Percentiles rank a stretch among this genome's conserved stretches.
phyloP scores from a whole-genome alignment of 306 rosid species.

The Vigna unguiculata region DNA sequence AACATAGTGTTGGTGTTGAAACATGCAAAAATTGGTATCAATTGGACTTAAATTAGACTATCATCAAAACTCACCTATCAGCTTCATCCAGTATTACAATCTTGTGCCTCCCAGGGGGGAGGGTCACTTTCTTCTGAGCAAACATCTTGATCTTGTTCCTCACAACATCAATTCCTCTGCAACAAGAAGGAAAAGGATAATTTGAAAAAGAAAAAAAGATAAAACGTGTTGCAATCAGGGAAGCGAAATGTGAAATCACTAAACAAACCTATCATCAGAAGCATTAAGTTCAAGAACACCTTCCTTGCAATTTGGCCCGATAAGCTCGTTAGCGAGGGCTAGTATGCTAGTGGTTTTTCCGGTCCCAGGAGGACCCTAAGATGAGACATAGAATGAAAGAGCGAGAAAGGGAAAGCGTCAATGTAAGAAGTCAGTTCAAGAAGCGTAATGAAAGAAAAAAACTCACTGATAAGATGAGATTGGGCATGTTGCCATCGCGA shows the following conservation, averaged over 20 bases:
- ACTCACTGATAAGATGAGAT: slow-evolving; percentile 73
- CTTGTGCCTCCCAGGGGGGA: slow-evolving; percentile 86
- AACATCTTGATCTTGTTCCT: slow-evolving; percentile 98
- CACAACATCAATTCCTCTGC: slow-evolving; percentile 96
- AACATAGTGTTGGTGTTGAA: neutral
- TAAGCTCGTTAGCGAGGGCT: slow-evolving; percentile 91
- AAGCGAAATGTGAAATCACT: neutral
- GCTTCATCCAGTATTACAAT: slow-evolving; percentile 94
- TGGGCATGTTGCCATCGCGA: slow-evolving; percentile 97
- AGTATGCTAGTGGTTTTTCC: slow-evolving; percentile 96
- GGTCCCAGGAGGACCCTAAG: slow-evolving; percentile 97
- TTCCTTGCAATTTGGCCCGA: slow-evolving; percentile 84
- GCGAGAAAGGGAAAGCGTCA: neutral
- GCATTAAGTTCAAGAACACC: slow-evolving; percentile 95
- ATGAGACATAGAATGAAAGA: neutral
- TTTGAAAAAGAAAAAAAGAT: neutral
- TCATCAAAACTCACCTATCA: slow-evolving; percentile 66
- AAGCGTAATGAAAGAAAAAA: neutral
- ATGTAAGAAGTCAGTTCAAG: too few relatives aligned
- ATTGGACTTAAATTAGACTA: slow-evolving; percentile 26
- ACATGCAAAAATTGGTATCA: neutral
- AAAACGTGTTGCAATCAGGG: neutral
- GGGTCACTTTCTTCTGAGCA: slow-evolving; percentile 90
- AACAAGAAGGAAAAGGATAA: neutral
- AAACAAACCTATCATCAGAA: slow-evolving; percentile 79